Base-by-base conservation (phyloP, 495 filamentous ascomycete genomes). In the Tuber magnatum region DNA sequence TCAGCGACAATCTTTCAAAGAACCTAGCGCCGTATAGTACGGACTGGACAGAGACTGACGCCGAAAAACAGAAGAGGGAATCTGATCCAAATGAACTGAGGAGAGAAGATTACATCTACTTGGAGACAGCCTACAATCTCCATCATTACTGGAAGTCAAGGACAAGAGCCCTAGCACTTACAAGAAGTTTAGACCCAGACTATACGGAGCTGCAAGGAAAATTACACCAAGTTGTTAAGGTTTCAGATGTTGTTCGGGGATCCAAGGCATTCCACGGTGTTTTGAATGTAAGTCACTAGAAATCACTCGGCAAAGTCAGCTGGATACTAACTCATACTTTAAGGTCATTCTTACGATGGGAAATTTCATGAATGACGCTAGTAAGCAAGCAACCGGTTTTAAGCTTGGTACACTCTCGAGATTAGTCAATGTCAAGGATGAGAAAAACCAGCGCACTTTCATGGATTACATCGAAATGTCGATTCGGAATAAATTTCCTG, bases 311-410 rank as follows among this genome's bases (percentile, higher is more conserved):
- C 35, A 18, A 44, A 32, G 41, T 72, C 65, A 73, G 8, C 12
- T 68, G 70, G 51, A 44, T 76, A n/a, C 38, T 76, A 69, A 71
- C 71, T 35, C 24, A 22, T 76, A 22, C 69, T 68, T 40, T 40
- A 51, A 78, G 77, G 86, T 99, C 70, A 99, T 99, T 83, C 86
- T 98, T 78, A 93, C 97, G 84, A 97, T 99, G 81, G 95, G 95
- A 82, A 99, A 99, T 82, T 99, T 95, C 87, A 99, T 99, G 95
- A 99, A 99, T 85, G 95, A 98, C 80, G 90, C 94, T 70, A 97
- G 97, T 84, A 99, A 99, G 85, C 96, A 98, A 84, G 95, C 96
- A 3, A 92, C 91, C 77, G 95, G 95, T 70, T 99, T 99, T 90
- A 99, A 99, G 84, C 88, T 99, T 39, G 93, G 93, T 79, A 97